Evolutionary conservation across 2,329 filamentous ascomycete species (phyloP), one percentile per base, ranked within the genome.

Genomic region (Alternaria sp.): DNA sequence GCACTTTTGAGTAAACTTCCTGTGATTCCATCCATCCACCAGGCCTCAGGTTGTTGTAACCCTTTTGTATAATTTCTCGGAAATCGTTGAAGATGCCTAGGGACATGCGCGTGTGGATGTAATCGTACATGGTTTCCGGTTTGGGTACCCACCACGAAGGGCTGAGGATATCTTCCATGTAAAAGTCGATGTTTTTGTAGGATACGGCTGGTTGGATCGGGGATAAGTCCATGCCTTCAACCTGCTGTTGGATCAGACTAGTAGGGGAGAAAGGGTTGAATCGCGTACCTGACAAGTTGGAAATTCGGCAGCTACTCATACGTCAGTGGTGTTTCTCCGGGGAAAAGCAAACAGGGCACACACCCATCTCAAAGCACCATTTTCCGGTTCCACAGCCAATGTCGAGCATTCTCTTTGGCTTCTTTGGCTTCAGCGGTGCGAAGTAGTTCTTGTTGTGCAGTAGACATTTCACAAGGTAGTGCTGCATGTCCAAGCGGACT

Each of bases 101-200:
- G 76, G 90, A 80, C 66, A 86, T 79, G 42, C 84, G 81, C 2
- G 84, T 81, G 73, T 88, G 87, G 56, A 90, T 82, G 58, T 84
- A 84, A 73, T 89, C 86, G 66, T 88, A 82, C 63, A 77, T 7
- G 8, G 29, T 13, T 7, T 48, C 67, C 10, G 67, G 58, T 23
- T 53, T 56, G 5, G 81, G 77, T 77, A 85, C 71, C 77, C 84
- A 78, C 86, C 86, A 88, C 54, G 89, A 83, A 9, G 63, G 79
- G 1, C 82, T 79, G 69, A 87, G 85, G 50, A 83, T 82, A 70
- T 93, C 90, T 70, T 92, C 89, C 44, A 93, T 84, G 60, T 87
- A 86, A 65, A 93, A 93, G 61, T 87, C 85, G 13, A 92, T 88
- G 62, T 93, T 93, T 17, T 85, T 84, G 0, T 90, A 90, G 0